Conservation (phyloP, 441 rosid genomes). For the Omphalea diandra region DNA sequence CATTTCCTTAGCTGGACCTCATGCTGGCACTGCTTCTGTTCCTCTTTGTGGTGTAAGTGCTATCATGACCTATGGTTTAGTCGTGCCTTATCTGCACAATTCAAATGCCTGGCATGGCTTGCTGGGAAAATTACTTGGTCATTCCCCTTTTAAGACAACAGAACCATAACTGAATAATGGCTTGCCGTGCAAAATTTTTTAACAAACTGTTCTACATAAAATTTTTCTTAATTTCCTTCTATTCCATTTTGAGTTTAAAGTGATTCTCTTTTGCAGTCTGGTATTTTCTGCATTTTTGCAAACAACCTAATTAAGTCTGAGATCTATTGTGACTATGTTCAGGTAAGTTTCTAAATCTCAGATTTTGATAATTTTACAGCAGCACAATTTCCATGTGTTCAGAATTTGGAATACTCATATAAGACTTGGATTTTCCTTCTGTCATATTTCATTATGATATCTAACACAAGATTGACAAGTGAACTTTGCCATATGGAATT, state of each 20-base stretch:
- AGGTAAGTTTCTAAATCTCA: conserved; percentile 38
- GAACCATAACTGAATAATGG: not conserved
- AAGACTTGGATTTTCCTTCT: not conserved
- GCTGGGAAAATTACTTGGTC: not conserved
- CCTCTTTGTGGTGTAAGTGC: conserved; percentile 80
- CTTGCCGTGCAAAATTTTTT: not conserved
- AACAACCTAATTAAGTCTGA: conserved; percentile 51
- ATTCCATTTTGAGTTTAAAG: not conserved
- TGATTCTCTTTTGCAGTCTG: conserved; percentile 47
- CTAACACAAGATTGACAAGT: conserved; percentile 7
- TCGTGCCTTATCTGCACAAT: not conserved
- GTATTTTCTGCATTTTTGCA: conserved; percentile 51
- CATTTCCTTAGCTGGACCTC: conserved; percentile 87
- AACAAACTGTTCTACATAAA: not conserved
- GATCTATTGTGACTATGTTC: conserved; percentile 63
- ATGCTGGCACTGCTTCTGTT: conserved; percentile 89
- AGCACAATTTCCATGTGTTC: not conserved
- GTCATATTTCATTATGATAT: conserved; percentile 9
- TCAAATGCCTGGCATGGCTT: not conserved
- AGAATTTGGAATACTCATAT: not conserved
- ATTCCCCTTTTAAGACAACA: not conserved
- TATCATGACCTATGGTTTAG: not conserved
- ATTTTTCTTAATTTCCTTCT: not conserved
- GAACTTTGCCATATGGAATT: conserved; percentile 23
- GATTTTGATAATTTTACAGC: conserved; percentile 4